Conservation (phyloP, 371 early-diverging fungal genomes). For the Sporodiniella umbellata region DNA sequence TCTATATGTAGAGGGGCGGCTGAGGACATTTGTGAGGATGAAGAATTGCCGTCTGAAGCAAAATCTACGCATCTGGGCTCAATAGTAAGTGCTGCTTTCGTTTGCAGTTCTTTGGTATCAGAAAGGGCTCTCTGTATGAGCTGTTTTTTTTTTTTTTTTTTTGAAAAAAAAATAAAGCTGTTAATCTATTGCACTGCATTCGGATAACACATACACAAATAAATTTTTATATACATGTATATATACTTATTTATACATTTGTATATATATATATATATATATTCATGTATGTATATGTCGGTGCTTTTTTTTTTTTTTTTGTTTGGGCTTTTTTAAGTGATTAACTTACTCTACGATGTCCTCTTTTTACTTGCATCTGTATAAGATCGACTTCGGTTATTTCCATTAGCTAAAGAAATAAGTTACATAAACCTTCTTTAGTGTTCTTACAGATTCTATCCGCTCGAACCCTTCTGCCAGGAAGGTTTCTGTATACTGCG, state of each 20-base stretch:
- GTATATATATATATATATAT: not conserved
- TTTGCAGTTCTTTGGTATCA: constrained; percentile 26
- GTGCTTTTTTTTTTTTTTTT: not conserved
- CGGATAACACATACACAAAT: too few relatives aligned
- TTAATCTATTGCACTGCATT: too few relatives aligned
- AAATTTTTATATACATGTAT: too few relatives aligned
- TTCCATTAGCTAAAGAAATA: constrained; percentile 35
- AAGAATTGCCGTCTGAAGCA: not conserved
- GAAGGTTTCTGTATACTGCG: constrained; percentile 29
- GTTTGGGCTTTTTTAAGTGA: not conserved
- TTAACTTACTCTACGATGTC: constrained; percentile 48
- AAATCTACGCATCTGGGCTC: not conserved
- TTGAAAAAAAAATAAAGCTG: too few relatives aligned
- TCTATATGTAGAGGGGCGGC: not conserved
- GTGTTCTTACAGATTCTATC: constrained; percentile 29
- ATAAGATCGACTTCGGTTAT: constrained; percentile 47
- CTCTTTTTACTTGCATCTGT: constrained; percentile 48
- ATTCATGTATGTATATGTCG: too few relatives aligned
- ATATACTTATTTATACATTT: too few relatives aligned
- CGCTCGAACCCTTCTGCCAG: constrained; percentile 44
- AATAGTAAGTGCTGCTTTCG: constrained; percentile 20
- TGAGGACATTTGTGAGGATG: not conserved
- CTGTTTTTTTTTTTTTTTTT: constrained; percentile 12
- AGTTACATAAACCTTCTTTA: not conserved
- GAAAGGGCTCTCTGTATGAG: constrained; percentile 40